Evolutionary conservation across 441 rosid genomes (phyloP).

Genomic region (Biscutella laevigata): DNA sequence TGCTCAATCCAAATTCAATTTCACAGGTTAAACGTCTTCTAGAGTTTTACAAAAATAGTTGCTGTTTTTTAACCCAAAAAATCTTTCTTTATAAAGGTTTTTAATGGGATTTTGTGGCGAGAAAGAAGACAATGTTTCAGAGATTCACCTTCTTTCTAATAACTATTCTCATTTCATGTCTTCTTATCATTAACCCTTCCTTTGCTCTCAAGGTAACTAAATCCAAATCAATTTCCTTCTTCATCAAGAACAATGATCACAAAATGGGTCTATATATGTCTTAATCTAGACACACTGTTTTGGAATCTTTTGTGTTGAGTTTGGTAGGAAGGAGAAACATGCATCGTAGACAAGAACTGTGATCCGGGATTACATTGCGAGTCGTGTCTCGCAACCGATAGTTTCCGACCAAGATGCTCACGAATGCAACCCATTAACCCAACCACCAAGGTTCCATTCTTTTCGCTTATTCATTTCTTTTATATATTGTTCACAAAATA

Average conservation of each 20-base stretch:
- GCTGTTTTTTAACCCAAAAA: conserved; percentile 18
- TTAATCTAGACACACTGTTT: neutral
- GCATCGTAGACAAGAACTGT: conserved; percentile 32
- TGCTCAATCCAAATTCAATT: conserved; percentile 4
- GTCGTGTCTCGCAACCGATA: conserved; percentile 40
- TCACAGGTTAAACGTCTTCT: neutral
- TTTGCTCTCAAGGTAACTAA: conserved; percentile 21
- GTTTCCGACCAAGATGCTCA: conserved; percentile 47
- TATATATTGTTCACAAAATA: neutral
- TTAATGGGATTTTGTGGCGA: conserved; percentile 19
- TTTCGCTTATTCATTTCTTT: neutral
- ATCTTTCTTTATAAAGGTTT: neutral
- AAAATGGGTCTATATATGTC: neutral
- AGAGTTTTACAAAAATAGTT: conserved; percentile 13
- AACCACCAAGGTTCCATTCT: conserved; percentile 24
- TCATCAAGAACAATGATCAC: neutral
- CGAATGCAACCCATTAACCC: conserved; percentile 42
- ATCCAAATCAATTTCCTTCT: neutral
- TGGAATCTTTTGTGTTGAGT: neutral
- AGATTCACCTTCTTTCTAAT: conserved; percentile 13
- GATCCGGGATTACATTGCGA: conserved; percentile 45
- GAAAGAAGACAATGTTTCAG: conserved; percentile 25
- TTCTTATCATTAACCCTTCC: conserved; percentile 23
- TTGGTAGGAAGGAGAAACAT: conserved; percentile 44
- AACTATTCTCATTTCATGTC: conserved; percentile 17